Conservation (phyloP, 2,329 filamentous ascomycete genomes). For the Penicillium palitans region DNA sequence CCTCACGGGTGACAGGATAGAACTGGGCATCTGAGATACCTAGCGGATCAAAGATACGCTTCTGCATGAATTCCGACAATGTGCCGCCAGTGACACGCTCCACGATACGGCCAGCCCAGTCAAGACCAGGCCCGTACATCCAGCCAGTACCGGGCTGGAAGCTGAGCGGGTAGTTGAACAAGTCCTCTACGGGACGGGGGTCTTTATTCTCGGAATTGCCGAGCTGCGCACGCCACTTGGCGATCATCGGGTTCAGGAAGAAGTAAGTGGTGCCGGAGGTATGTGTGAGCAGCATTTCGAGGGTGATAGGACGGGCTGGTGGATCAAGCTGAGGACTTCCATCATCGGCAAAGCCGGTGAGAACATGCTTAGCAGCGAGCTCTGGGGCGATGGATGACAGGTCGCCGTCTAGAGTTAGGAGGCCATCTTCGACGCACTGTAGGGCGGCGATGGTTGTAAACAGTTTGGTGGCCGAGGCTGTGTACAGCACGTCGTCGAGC, state of each 20-base stretch:
- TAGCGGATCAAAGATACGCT: constrained; percentile 50
- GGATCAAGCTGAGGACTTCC: constrained; percentile 44
- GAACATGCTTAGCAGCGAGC: constrained; percentile 49
- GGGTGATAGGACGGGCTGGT: constrained; percentile 45
- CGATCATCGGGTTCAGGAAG: constrained; percentile 41
- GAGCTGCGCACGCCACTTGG: constrained; percentile 40
- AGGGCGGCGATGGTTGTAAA: constrained; percentile 55
- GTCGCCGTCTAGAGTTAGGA: constrained; percentile 50
- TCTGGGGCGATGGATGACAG: constrained; percentile 50
- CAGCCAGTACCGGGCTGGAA: constrained; percentile 56
- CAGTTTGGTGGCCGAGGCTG: constrained; percentile 45
- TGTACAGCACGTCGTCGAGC: constrained; percentile 25
- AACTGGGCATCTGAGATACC: constrained; percentile 45
- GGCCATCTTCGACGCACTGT: constrained; percentile 57
- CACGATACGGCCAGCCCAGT: constrained; percentile 57
- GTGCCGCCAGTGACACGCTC: constrained; percentile 49
- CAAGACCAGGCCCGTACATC: constrained; percentile 53
- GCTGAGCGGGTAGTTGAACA: constrained; percentile 48
- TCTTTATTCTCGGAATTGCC: constrained; percentile 15
- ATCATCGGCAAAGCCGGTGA: constrained; percentile 50
- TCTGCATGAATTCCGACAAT: constrained; percentile 48
- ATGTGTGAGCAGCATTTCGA: constrained; percentile 55
- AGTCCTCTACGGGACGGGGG: constrained; percentile 43
- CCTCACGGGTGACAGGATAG: constrained; percentile 40
- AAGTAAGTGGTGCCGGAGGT: constrained; percentile 53